A percentile compares a stretch with the other conserved stretches of the same genome.
Conservation (phyloP, 2,329 filamentous ascomycete species). For the Arthrobotrys entomopaga region DNA sequence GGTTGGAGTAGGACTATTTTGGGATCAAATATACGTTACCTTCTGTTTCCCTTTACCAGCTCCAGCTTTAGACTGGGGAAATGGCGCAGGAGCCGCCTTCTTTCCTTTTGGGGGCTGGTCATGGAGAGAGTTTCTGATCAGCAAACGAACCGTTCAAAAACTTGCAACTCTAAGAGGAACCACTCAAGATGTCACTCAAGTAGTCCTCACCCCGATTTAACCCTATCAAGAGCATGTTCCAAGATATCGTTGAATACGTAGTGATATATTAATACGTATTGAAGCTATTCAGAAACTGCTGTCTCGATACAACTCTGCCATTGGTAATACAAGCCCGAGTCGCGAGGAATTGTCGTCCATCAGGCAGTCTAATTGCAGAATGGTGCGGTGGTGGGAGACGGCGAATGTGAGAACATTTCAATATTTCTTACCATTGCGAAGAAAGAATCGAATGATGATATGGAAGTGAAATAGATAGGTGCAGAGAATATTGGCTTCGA, state of each 20-base stretch:
- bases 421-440: slow-evolving; percentile 3
- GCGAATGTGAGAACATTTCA: not conserved
- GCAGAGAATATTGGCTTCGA: too few species aligned
- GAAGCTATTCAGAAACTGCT: too few species aligned
- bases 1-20: slow-evolving; percentile 4
- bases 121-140: slow-evolving; percentile 60
- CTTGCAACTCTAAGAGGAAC: slow-evolving; percentile 54
- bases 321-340: too few species aligned
- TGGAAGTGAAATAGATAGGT: too few species aligned
- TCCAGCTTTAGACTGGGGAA: slow-evolving; percentile 91
- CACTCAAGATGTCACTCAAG: slow-evolving; percentile 37
- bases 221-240: slow-evolving; percentile 1
- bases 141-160: slow-evolving; percentile 84
- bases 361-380: too few species aligned
- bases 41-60: slow-evolving; percentile 88
- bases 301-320: too few species aligned
- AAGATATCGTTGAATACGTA: too few species aligned
- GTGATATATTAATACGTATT: too few species aligned
- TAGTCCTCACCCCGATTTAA: slow-evolving; percentile 38
- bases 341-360: too few species aligned
- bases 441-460: too few species aligned
- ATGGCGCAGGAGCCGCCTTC: slow-evolving; percentile 97
- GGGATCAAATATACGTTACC: slow-evolving; percentile 71
- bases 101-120: slow-evolving; percentile 96
- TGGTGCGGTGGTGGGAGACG: not conserved